A percentile compares a stretch with the other conserved stretches of the same genome.
phyloP scores from a whole-genome alignment of 192 early-diverging fungal genomes.

The Dissophora ornata region DNA sequence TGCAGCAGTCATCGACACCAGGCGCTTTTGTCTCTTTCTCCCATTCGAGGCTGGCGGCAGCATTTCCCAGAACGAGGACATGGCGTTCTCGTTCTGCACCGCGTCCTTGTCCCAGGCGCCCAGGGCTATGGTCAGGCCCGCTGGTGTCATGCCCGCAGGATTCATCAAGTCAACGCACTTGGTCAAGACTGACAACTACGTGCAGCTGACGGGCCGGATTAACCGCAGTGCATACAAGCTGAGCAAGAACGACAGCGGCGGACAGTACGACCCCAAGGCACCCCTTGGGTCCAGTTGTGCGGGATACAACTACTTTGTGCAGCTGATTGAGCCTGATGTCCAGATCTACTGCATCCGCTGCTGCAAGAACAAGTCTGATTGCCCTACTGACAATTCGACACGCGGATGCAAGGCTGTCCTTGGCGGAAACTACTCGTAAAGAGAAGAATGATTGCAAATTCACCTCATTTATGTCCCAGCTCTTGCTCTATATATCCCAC shows the following conservation, averaged over 20 bases:
- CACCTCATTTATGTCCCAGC: too few relatives aligned
- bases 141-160: too few relatives aligned
- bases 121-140: too few relatives aligned
- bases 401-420: conserved; percentile 23
- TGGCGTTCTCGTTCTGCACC: too few relatives aligned
- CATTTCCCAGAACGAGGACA: too few relatives aligned
- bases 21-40: too few relatives aligned
- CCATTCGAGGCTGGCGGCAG: too few relatives aligned
- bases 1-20: too few relatives aligned
- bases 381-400: conserved; percentile 18
- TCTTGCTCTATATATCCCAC: too few relatives aligned
- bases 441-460: too few relatives aligned
- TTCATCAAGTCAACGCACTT: conserved; percentile 55
- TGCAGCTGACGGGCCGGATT: conserved; percentile 64
- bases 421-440: conserved; percentile 24
- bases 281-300: conserved; percentile 55
- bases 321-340: conserved; percentile 54
- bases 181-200: conserved; percentile 31
- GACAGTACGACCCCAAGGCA: conserved; percentile 50
- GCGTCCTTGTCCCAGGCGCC: too few relatives aligned
- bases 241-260: conserved; percentile 49
- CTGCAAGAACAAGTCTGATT: conserved; percentile 42
- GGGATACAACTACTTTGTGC: conserved; percentile 52
- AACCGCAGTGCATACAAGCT: conserved; percentile 48
- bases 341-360: too few relatives aligned